These are phyloP conservation scores for Oryza glaberrima DNA, from an alignment of 176 grass and related monocot species.

Conservation along the genomic window DNA sequence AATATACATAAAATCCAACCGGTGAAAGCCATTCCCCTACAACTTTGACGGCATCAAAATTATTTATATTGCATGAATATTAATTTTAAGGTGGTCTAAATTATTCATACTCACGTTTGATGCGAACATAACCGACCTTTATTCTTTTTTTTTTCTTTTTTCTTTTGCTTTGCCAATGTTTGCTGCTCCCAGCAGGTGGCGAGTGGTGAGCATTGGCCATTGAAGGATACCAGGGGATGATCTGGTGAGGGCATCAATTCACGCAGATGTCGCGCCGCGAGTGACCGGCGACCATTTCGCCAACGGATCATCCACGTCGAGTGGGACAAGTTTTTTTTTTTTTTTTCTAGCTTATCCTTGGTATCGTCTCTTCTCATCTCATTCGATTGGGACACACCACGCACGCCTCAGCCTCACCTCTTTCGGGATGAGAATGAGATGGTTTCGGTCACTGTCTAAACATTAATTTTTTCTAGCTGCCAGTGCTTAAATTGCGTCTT, in stretches of 20 bases:
- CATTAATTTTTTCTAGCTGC: too few species aligned
- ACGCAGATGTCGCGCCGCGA: neutral
- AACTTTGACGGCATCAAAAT: too few species aligned
- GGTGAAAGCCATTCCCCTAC: too few species aligned
- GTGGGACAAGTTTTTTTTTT: neutral
- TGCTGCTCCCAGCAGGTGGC: too few species aligned
- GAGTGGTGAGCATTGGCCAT: neutral
- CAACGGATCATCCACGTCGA: neutral
- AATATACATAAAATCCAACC: too few species aligned
- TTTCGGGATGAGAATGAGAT: neutral
- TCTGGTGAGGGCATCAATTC: neutral
- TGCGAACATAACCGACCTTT: too few species aligned
- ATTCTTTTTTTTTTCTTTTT: too few species aligned
- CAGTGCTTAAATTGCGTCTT: too few species aligned
- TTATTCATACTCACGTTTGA: neutral
- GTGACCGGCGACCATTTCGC: neutral
- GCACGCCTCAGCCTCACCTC: neutral
- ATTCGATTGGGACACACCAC: neutral
- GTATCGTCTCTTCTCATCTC: neutral
- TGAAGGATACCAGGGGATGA: neutral
- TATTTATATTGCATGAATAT: too few species aligned
- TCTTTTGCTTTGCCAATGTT: too few species aligned
- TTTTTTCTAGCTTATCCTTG: neutral
- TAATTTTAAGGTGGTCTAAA: neutral
- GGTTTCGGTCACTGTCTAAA: neutral